A percentile compares a stretch with the other conserved stretches of the same genome.
Conservation (phyloP, 148 eudicot genomes). For the Arctostaphylos glauca region DNA sequence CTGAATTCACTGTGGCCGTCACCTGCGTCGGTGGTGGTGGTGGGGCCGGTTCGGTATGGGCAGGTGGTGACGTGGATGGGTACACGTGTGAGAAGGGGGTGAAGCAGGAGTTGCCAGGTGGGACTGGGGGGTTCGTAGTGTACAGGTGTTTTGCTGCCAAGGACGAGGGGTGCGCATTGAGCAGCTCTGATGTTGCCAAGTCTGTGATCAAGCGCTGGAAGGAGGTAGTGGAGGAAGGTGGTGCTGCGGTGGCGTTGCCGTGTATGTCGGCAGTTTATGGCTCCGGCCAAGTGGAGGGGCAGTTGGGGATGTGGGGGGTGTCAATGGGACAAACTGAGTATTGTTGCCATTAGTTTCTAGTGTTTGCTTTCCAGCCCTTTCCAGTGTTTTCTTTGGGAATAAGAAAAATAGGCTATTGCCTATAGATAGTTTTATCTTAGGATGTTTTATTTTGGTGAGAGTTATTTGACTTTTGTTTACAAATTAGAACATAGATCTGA, state of each 20-base stretch:
- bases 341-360: background rate
- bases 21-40: background rate
- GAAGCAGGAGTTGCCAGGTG: slow-evolving; percentile 26
- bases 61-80: slow-evolving; percentile 17
- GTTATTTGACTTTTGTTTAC: too few relatives aligned
- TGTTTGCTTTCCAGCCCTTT: background rate
- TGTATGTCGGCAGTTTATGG: background rate
- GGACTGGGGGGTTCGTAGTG: slow-evolving; percentile 6
- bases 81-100: slow-evolving; percentile 20
- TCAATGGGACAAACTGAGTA: background rate
- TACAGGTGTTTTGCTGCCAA: slow-evolving; percentile 13
- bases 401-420: too few relatives aligned
- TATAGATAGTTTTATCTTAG: too few relatives aligned
- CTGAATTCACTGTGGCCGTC: slow-evolving; percentile 42
- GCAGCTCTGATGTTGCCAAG: background rate
- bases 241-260: background rate
- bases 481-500: too few relatives aligned
- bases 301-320: background rate
- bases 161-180: background rate
- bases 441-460: too few relatives aligned
- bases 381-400: too few relatives aligned
- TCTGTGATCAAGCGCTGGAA: slow-evolving; percentile 17
- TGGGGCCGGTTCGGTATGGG: slow-evolving; percentile 7
- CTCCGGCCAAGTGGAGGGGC: background rate
- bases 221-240: slow-evolving; percentile 24